phyloP scores from a whole-genome alignment of 345 rosid genomes.

The Sapria himalayana region DNA sequence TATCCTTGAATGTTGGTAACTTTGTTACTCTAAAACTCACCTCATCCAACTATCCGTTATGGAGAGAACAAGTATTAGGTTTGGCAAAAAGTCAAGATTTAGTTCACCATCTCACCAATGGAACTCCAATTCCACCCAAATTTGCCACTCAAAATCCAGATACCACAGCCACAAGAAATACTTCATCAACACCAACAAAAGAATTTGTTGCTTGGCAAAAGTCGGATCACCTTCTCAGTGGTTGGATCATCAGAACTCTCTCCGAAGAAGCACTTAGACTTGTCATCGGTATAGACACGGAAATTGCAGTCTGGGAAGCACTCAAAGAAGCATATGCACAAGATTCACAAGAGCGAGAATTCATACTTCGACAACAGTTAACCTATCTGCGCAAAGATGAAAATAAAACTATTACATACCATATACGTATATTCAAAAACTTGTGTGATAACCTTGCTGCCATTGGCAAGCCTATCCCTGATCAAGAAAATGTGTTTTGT shows the following conservation, averaged over 20 bases:
- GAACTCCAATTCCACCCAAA: neutral
- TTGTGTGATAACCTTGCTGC: too few relatives aligned
- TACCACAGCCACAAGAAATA: neutral
- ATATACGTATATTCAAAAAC: neutral
- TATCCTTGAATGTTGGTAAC: constrained; percentile 4
- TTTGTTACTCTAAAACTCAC: constrained; percentile 5
- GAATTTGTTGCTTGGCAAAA: constrained; percentile 2
- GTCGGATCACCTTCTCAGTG: constrained; percentile 3
- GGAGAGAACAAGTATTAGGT: constrained; percentile 4
- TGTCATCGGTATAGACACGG: constrained; percentile 4
- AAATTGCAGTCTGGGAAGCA: neutral
- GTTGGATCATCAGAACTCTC: constrained; percentile 6
- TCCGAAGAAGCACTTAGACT: constrained; percentile 6
- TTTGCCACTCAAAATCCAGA: neutral
- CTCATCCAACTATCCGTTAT: constrained; percentile 1
- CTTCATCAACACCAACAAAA: neutral
- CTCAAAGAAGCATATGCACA: constrained; percentile 4
- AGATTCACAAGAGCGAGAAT: constrained; percentile 7
- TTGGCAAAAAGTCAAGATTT: constrained; percentile 2
- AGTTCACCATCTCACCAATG: constrained; percentile 2
- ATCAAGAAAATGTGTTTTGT: too few relatives aligned
- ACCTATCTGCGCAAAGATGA: constrained; percentile 5
- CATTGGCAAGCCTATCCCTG: too few relatives aligned
- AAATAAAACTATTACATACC: constrained; percentile 2
- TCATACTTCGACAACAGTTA: neutral